phyloP scores from a whole-genome alignment of 768 basidiomycete species.

The Tricholomella constricta region DNA sequence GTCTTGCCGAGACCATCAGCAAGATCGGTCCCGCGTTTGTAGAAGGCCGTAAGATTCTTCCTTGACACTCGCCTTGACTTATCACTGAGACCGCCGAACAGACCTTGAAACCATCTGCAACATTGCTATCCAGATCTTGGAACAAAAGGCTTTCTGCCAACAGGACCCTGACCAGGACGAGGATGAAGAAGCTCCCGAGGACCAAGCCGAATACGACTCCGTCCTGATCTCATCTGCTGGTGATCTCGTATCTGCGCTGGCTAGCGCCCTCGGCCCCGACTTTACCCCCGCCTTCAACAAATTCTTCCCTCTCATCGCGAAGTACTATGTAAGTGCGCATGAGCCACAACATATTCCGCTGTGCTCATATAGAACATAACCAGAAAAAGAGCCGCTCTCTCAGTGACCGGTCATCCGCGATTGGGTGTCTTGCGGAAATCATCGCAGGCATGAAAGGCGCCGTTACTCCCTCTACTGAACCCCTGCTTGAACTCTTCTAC shows the following conservation, averaged over 20 bases:
- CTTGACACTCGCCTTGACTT: background rate
- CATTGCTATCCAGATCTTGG: slow-evolving; percentile 83
- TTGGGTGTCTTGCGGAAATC: slow-evolving; percentile 94
- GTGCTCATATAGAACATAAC: slow-evolving; percentile 1
- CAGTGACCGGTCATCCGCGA: slow-evolving; percentile 90
- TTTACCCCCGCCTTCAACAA: slow-evolving; percentile 79
- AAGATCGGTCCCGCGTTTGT: slow-evolving; percentile 89
- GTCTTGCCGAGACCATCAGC: slow-evolving; percentile 89
- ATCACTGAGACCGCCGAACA: slow-evolving; percentile 27
- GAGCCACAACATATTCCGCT: background rate
- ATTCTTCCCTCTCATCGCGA: slow-evolving; percentile 89
- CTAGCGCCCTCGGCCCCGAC: slow-evolving; percentile 80
- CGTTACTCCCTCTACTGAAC: slow-evolving; percentile 82
- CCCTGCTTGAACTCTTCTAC: slow-evolving; percentile 83
- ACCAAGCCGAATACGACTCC: slow-evolving; percentile 95
- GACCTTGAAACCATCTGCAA: slow-evolving; percentile 78
- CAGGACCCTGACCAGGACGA: slow-evolving; percentile 95
- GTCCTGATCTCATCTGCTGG: slow-evolving; percentile 92
- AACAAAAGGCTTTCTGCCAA: slow-evolving; percentile 95
- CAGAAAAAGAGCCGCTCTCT: slow-evolving; percentile 86
- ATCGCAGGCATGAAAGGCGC: slow-evolving; percentile 88
- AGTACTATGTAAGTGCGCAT: slow-evolving; percentile 77
- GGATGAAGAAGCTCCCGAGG: slow-evolving; percentile 80
- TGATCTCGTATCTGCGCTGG: slow-evolving; percentile 90
- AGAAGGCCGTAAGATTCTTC: slow-evolving; percentile 62